Conservation (phyloP, 257 asterid genomes). For the Gentiana dahurica region DNA sequence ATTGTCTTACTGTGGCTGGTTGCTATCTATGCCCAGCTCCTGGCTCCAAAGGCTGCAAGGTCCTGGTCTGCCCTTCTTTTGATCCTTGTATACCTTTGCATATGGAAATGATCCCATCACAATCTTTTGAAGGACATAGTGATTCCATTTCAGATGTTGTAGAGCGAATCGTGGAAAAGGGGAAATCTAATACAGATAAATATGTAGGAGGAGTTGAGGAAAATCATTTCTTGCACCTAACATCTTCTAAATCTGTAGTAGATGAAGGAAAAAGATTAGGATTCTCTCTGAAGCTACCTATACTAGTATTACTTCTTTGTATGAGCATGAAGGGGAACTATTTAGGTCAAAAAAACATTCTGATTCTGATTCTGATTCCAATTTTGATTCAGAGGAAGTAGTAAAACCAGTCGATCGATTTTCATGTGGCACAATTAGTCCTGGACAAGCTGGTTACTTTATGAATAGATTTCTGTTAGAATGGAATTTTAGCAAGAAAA, state of each 20-base stretch:
- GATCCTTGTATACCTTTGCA: constrained; percentile 32
- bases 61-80: constrained; percentile 51
- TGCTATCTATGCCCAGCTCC: constrained; percentile 95
- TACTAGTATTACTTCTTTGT: constrained; percentile 41
- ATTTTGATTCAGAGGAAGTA: constrained; percentile 18
- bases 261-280: constrained; percentile 47
- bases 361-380: constrained; percentile 7
- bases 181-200: constrained; percentile 25
- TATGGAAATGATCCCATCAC: constrained; percentile 23
- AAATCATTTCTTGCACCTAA: constrained; percentile 30
- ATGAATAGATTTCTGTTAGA: constrained; percentile 64
- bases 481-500: constrained; percentile 29
- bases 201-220: constrained; percentile 19
- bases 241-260: constrained; percentile 45
- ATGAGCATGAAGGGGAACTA: constrained; percentile 44
- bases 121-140: constrained; percentile 10
- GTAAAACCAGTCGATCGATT: constrained; percentile 13
- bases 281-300: constrained; percentile 51
- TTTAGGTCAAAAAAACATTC: constrained; percentile 35
- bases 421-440: constrained; percentile 23
- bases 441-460: constrained; percentile 56
- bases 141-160: constrained; percentile 25
- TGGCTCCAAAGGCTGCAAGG: constrained; percentile 74
- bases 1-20: constrained; percentile 68
- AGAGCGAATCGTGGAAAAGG: constrained; percentile 33